phyloP scores from a whole-genome alignment of 352 stramenopile species.

The Phytophthora sp. region DNA sequence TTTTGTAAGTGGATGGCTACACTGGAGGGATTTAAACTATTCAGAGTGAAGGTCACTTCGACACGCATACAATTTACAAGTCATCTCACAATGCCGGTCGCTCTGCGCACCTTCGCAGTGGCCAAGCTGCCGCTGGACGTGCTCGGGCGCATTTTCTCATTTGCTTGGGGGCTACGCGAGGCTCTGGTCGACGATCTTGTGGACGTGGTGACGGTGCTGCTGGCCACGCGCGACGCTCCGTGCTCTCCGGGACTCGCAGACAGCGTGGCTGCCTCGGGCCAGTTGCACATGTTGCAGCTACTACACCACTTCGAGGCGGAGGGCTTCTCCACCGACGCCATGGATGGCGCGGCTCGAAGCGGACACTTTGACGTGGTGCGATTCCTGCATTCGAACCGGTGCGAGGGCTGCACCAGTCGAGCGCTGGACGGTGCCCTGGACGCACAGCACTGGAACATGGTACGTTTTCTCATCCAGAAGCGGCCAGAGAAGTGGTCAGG shows the following conservation, averaged over 20 bases:
- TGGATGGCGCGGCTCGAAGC: slow-evolving; percentile 46
- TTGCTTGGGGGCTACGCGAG: slow-evolving; percentile 45
- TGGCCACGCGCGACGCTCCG: slow-evolving; percentile 37
- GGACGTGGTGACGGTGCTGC: slow-evolving; percentile 47
- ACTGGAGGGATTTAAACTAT: slow-evolving; percentile 8
- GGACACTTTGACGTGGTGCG: slow-evolving; percentile 52
- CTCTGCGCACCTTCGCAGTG: slow-evolving; percentile 24
- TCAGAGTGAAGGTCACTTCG: slow-evolving; percentile 23
- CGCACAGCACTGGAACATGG: slow-evolving; percentile 38
- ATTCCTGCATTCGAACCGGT: slow-evolving; percentile 54
- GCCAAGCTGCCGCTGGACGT: slow-evolving; percentile 51
- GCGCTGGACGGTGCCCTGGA: slow-evolving; percentile 46
- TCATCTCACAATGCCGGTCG: no score
- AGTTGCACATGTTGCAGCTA: slow-evolving; percentile 47
- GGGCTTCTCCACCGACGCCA: slow-evolving; percentile 46
- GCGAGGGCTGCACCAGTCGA: slow-evolving; percentile 49
- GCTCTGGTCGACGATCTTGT: slow-evolving; percentile 35
- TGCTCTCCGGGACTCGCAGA: slow-evolving; percentile 44
- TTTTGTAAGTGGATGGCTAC: slow-evolving; percentile 14
- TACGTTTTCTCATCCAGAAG: slow-evolving; percentile 58
- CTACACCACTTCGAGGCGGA: slow-evolving; percentile 41
- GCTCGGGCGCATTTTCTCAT: slow-evolving; percentile 50
- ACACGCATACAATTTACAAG: no score
- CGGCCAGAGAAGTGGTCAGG: slow-evolving; percentile 53
- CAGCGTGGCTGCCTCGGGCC: slow-evolving; percentile 36